Evolutionary conservation across 1,139 yeast genomes (phyloP).

Genomic region (Lodderomyces metapsilosis): DNA sequence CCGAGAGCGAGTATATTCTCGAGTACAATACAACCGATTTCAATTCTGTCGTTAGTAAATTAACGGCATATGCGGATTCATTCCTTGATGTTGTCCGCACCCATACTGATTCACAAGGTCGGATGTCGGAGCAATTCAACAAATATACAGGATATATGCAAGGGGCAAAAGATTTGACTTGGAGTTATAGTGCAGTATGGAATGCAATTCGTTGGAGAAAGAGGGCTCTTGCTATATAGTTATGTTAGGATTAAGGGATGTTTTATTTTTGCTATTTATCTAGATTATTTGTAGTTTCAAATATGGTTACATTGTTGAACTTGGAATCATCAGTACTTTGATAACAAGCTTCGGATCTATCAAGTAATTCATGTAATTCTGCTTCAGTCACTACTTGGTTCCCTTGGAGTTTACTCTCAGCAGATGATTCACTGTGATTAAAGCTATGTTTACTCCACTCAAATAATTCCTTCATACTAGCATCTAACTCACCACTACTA

Average conservation of each 20-base stretch:
- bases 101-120: constrained; percentile 73
- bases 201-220: constrained; percentile 65
- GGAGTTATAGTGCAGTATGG: constrained; percentile 88
- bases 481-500: constrained; percentile 13
- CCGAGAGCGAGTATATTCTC: constrained; percentile 8
- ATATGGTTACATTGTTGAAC: constrained; percentile 46
- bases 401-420: constrained; percentile 11
- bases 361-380: constrained; percentile 55
- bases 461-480: constrained; percentile 28
- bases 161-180: constrained; percentile 85
- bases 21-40: constrained; percentile 46
- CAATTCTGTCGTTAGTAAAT: constrained; percentile 40
- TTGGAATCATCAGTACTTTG: constrained; percentile 18
- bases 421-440: constrained; percentile 7
- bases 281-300: constrained; percentile 50
- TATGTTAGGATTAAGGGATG: constrained; percentile 1
- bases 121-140: constrained; percentile 87
- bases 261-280: constrained; percentile 19
- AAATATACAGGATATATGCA: constrained; percentile 77
- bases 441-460: constrained; percentile 28
- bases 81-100: constrained; percentile 68
- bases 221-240: constrained; percentile 7
- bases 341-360: constrained; percentile 52
- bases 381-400: constrained; percentile 19
- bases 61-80: constrained; percentile 68